Conservation (phyloP, 495 filamentous ascomycete genomes). For the Oleoguttula mirabilis region DNA sequence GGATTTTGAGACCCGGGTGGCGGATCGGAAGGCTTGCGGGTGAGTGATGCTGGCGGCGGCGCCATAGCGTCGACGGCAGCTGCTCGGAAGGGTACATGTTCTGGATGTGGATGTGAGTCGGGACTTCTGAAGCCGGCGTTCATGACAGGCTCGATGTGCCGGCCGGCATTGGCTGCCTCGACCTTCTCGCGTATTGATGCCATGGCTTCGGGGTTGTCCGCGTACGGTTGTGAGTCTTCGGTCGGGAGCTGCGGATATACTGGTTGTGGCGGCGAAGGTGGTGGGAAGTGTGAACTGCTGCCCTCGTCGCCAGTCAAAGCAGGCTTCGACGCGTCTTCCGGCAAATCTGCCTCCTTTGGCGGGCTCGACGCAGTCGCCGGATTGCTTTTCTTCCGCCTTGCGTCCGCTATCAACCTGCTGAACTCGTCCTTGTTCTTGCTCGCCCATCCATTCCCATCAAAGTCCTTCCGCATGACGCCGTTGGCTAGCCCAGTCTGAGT, state of each 20-base stretch:
- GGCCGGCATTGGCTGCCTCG: conserved; percentile 10
- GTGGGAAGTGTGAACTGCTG: not conserved
- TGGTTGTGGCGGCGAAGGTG: not conserved
- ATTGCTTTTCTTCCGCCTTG: conserved; percentile 35
- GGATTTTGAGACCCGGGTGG: not conserved
- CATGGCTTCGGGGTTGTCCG: conserved; percentile 14
- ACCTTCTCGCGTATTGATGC: conserved; percentile 17
- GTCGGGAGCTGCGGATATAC: not conserved
- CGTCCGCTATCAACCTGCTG: conserved; percentile 59
- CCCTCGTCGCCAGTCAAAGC: not conserved
- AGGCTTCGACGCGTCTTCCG: not conserved
- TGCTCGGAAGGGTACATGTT: not conserved
- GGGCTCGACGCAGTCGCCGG: not conserved
- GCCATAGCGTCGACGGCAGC: not conserved
- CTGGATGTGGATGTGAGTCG: not conserved
- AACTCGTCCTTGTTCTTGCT: conserved; percentile 60
- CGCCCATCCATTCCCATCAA: conserved; percentile 68
- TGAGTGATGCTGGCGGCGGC: not conserved
- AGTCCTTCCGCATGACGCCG: conserved; percentile 62
- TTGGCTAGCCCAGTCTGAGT: not conserved
- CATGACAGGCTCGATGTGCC: conserved; percentile 4
- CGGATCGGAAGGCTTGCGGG: not conserved
- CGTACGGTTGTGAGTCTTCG: conserved; percentile 7
- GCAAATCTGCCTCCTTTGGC: not conserved
- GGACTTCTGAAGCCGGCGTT: conserved; percentile 10